Conservation (phyloP, 2,329 filamentous ascomycete species). For the Aspergillus sp. region DNA sequence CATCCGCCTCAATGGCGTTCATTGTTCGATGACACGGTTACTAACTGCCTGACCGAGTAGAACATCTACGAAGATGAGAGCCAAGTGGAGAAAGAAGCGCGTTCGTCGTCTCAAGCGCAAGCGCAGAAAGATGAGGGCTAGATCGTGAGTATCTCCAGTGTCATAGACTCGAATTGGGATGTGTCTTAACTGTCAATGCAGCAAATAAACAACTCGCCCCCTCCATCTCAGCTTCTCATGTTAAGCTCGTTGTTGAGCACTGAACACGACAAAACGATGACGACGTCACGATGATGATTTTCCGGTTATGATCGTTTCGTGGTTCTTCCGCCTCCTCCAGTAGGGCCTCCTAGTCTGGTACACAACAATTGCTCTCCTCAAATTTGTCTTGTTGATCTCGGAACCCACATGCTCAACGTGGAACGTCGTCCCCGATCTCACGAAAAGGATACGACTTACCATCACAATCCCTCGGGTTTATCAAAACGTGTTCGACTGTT, state of each 20-base stretch:
- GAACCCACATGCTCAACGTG: conserved; percentile 36
- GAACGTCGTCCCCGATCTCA: conserved; percentile 4
- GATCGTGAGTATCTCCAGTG: conserved; percentile 74
- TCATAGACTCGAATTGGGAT: background rate
- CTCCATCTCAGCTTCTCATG: conserved; percentile 56
- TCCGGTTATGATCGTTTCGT: conserved; percentile 36
- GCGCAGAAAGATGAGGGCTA: conserved; percentile 99
- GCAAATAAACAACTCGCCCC: conserved; percentile 70
- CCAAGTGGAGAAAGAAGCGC: conserved; percentile 99
- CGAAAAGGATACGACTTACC: conserved; percentile 5
- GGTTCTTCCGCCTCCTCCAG: conserved; percentile 28
- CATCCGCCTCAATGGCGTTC: conserved; percentile 4
- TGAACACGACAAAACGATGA: conserved; percentile 40
- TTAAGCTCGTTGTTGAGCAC: conserved; percentile 43
- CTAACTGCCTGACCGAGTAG: conserved; percentile 31
- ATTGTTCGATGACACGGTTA: conserved; percentile 14
- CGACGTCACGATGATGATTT: conserved; percentile 39
- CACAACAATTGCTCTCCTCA: conserved; percentile 17
- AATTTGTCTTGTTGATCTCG: conserved; percentile 25
- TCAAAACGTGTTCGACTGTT: conserved; percentile 36
- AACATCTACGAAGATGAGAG: conserved; percentile 69
- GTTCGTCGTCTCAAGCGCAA: conserved; percentile 99
- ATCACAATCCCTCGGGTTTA: conserved; percentile 36
- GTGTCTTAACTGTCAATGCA: conserved; percentile 44
- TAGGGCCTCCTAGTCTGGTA: conserved; percentile 27